Evolutionary conservation across 805 yeast species (phyloP).

Genomic region (Ogataea ramenticola): DNA sequence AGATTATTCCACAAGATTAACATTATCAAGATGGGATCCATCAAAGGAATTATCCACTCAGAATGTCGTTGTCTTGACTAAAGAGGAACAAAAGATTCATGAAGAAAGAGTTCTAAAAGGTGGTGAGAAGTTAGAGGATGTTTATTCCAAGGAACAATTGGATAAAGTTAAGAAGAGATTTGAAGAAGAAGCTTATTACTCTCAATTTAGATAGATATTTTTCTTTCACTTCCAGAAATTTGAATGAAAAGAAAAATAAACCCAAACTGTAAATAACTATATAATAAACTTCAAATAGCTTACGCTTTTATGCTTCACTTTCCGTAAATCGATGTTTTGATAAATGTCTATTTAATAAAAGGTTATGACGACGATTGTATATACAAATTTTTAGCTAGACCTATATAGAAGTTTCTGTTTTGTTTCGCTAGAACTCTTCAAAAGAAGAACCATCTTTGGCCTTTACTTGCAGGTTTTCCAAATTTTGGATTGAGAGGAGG

Average conservation of each 20-base stretch:
- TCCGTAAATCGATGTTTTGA: no score
- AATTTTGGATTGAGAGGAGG: conserved; percentile 40
- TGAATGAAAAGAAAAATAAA: neutral
- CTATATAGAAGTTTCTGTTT: no score
- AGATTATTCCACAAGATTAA: conserved; percentile 70
- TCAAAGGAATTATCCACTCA: conserved; percentile 54
- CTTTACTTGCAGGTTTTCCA: conserved; percentile 44
- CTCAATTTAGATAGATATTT: conserved; percentile 36
- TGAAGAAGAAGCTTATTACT: conserved; percentile 67
- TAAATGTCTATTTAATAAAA: no score
- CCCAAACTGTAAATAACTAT: neutral
- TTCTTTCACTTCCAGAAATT: neutral
- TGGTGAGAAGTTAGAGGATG: conserved; percentile 52
- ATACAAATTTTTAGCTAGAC: no score
- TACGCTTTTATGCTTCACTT: no score
- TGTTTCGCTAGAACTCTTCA: no score
- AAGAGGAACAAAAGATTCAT: conserved; percentile 77
- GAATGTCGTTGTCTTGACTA: conserved; percentile 82
- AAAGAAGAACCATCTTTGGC: conserved; percentile 61
- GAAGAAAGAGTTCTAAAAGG: conserved; percentile 70
- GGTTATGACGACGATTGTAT: no score
- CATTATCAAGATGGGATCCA: conserved; percentile 83
- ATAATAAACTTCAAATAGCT: no score
- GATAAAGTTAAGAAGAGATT: conserved; percentile 56
- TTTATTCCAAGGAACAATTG: conserved; percentile 55